phyloP scores from a whole-genome alignment of 2,329 filamentous ascomycete species.

The Colletotrichum cereale region DNA sequence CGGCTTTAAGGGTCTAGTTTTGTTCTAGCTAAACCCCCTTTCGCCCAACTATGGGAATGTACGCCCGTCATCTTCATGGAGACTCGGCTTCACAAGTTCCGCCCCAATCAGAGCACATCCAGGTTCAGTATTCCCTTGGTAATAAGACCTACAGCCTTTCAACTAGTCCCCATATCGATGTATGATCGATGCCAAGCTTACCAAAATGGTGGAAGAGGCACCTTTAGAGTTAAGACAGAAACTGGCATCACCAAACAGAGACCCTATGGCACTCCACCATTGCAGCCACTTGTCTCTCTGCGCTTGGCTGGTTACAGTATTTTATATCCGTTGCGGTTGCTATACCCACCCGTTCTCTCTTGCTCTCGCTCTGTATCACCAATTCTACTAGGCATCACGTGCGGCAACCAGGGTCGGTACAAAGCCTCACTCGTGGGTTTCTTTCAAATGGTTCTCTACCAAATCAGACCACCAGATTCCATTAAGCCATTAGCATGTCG shows the following conservation, averaged over 20 bases:
- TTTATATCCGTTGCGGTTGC: neutral
- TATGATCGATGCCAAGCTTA: slow-evolving; percentile 29
- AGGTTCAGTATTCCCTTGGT: neutral
- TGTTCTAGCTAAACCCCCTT: neutral
- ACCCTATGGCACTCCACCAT: neutral
- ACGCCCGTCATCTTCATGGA: neutral
- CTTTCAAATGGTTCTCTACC: neutral
- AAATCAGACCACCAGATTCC: neutral
- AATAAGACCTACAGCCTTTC: neutral
- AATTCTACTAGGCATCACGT: neutral
- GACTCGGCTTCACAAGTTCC: neutral
- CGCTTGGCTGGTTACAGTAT: neutral
- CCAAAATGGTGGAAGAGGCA: slow-evolving; percentile 16
- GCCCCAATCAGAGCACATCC: neutral
- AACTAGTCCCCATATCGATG: neutral
- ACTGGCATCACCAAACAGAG: neutral
- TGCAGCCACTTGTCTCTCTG: neutral
- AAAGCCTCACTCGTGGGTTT: neutral
- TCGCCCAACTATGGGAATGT: neutral
- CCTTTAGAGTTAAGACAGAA: slow-evolving; percentile 33
- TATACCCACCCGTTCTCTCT: neutral
- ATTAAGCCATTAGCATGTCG: neutral
- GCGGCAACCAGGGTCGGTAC: neutral
- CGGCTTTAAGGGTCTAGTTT: neutral
- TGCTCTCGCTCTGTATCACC: neutral